Percentiles rank a stretch among this genome's conserved stretches.
These are phyloP conservation scores for Aspergillus japonicus DNA, from an alignment of 2,329 filamentous ascomycete genomes.

Conservation along the genomic window DNA sequence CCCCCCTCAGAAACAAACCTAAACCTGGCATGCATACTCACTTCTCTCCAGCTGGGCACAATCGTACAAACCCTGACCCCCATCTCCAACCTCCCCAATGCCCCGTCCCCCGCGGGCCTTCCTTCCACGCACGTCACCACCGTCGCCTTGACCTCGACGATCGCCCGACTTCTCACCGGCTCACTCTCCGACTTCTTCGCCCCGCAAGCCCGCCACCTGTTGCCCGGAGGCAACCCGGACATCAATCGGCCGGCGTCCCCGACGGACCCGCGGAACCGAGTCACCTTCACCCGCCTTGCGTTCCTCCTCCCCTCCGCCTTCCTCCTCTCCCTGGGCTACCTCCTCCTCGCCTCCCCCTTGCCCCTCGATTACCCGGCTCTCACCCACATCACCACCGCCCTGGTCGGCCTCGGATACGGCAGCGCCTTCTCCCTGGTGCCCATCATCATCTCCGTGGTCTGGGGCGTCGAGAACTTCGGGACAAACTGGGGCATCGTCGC, in stretches of 20 bases:
- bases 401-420: constrained; percentile 89
- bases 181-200: constrained; percentile 86
- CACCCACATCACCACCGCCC: constrained; percentile 81
- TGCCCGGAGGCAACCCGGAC: constrained; percentile 47
- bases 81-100: constrained; percentile 53
- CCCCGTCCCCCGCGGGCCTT: constrained; percentile 58
- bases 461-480: constrained; percentile 97
- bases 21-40: not conserved
- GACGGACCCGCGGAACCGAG: constrained; percentile 23
- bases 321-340: constrained; percentile 71
- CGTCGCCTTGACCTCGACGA: constrained; percentile 82
- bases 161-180: constrained; percentile 86
- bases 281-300: constrained; percentile 71
- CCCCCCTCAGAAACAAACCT: not conserved
- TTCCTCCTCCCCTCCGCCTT: constrained; percentile 76
- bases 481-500: constrained; percentile 97
- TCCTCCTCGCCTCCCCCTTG: constrained; percentile 74
- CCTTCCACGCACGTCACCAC: constrained; percentile 84
- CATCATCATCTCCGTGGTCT: constrained; percentile 93
- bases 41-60: constrained; percentile 63
- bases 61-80: constrained; percentile 82
- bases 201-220: constrained; percentile 61
- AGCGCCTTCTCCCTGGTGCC: constrained; percentile 86
- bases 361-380: constrained; percentile 74
- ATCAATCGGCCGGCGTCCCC: constrained; percentile 41